phyloP scores from a whole-genome alignment of 371 early-diverging fungal genomes.

The Apophysomyces variabilis region DNA sequence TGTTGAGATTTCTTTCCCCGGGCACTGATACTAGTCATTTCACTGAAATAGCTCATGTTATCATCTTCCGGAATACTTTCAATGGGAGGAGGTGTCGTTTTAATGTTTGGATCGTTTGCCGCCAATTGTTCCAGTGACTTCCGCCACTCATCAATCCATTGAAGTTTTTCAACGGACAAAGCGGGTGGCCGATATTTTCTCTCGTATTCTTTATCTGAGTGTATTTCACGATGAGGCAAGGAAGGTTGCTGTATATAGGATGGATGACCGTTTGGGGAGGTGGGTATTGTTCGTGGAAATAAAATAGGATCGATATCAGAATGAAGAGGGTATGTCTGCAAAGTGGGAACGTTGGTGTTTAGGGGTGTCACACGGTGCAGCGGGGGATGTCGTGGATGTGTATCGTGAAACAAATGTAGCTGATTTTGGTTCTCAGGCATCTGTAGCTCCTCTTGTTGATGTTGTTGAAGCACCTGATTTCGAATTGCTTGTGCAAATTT shows the following conservation, averaged over 20 bases:
- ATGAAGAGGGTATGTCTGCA: neutral
- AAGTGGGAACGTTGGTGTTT: conserved; percentile 6
- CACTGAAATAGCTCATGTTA: conserved; percentile 37
- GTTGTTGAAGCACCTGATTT: conserved; percentile 16
- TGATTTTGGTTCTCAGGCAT: conserved; percentile 18
- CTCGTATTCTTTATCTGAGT: neutral
- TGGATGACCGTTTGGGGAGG: neutral
- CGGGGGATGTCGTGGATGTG: conserved; percentile 15
- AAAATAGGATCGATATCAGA: neutral
- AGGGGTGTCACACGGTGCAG: conserved; percentile 10
- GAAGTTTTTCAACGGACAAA: conserved; percentile 40
- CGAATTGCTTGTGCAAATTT: conserved; percentile 40
- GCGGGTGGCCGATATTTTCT: conserved; percentile 25
- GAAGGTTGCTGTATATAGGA: neutral
- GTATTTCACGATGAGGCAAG: neutral
- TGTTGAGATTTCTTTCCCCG: conserved; percentile 20
- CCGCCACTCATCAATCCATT: conserved; percentile 54
- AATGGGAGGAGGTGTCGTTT: conserved; percentile 43
- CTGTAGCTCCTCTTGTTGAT: conserved; percentile 24
- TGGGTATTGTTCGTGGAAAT: conserved; percentile 10
- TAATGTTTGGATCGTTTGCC: conserved; percentile 34
- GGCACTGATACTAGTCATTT: conserved; percentile 50
- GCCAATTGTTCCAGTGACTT: conserved; percentile 48
- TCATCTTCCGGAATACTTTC: conserved; percentile 54
- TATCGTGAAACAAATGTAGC: conserved; percentile 17